These are phyloP conservation scores for Fraxinus xanthoxyloides DNA, from an alignment of 305 asterid species.

Conservation along the genomic window DNA sequence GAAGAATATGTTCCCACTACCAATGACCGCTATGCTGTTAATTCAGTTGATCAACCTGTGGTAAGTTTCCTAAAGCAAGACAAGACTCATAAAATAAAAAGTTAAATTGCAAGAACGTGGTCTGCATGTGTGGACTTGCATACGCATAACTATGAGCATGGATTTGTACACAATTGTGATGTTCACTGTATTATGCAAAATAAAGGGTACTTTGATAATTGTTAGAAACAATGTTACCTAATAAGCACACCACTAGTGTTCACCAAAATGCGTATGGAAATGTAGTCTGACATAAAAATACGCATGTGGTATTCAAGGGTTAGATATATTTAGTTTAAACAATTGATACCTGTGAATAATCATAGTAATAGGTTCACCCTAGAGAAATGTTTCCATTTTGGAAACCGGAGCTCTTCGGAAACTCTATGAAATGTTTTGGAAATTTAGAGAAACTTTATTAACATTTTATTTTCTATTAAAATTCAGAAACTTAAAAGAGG, in stretches of 20 bases:
- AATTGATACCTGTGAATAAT: neutral
- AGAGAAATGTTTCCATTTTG: neutral
- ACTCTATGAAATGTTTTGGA: neutral
- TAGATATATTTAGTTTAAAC: neutral
- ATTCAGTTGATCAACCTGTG: conserved; percentile 58
- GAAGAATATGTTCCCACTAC: conserved; percentile 68
- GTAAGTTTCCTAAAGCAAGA: conserved; percentile 40
- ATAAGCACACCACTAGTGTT: neutral
- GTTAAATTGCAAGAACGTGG: neutral
- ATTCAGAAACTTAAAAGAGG: neutral
- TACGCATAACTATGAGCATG: neutral
- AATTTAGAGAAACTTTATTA: neutral
- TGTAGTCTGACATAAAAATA: neutral
- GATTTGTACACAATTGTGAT: neutral
- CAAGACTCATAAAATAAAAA: neutral
- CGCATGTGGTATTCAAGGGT: neutral
- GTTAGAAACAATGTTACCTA: neutral
- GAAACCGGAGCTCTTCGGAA: neutral
- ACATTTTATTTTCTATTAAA: neutral
- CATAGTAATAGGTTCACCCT: neutral
- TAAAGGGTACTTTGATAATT: neutral
- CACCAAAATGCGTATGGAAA: neutral
- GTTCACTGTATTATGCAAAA: neutral
- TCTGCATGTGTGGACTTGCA: neutral
- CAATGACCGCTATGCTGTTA: conserved; percentile 62